Percentiles rank a stretch among this genome's conserved stretches.
These are phyloP conservation scores for Paraurostyla sp. DNA, from an alignment of 73 alveolate genomes.

Conservation along the genomic window DNA sequence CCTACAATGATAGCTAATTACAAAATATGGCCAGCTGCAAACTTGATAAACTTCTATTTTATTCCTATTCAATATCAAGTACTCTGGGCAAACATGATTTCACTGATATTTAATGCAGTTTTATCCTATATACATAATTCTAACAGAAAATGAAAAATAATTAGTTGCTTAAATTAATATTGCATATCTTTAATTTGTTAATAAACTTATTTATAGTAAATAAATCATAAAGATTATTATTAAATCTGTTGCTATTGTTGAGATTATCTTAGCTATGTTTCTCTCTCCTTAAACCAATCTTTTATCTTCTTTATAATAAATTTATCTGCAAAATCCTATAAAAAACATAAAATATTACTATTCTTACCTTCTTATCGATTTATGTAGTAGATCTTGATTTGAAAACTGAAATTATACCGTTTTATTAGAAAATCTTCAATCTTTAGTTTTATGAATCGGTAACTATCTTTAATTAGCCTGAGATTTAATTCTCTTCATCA, in stretches of 20 bases:
- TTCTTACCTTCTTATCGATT: conserved; percentile 36
- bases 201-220: too few species aligned
- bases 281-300: conserved; percentile 13
- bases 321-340: conserved; percentile 25
- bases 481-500: background rate
- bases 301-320: background rate
- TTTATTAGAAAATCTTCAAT: background rate
- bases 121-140: conserved; percentile 30
- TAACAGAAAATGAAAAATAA: background rate
- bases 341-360: background rate
- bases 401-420: conserved; percentile 45
- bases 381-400: conserved; percentile 40
- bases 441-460: background rate
- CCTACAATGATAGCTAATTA: conserved; percentile 46
- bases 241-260: background rate
- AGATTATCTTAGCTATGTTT: background rate
- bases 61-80: conserved; percentile 54
- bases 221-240: too few species aligned
- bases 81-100: conserved; percentile 50
- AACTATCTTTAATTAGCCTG: background rate
- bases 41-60: conserved; percentile 25
- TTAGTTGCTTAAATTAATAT: background rate
- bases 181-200: too few species aligned
- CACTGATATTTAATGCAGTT: conserved; percentile 36
- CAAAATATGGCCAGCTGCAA: conserved; percentile 47